Evolutionary conservation across 148 eudicot species (phyloP), one percentile per base, ranked within the genome.

Genomic region (Drosera capensis): DNA sequence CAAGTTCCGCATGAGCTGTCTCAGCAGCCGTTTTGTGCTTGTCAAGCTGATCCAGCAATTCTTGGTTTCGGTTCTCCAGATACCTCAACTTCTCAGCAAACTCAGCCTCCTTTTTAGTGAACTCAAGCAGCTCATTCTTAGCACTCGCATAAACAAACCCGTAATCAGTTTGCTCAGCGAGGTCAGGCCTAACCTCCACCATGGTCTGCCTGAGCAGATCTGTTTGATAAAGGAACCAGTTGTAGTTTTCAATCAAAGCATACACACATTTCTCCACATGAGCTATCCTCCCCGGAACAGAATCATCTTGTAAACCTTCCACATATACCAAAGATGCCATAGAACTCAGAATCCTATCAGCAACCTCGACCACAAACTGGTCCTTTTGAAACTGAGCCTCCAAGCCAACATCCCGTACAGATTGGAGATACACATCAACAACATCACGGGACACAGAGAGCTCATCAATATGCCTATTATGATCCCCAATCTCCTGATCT

Each of bases 241-340:
- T 81, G 48, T 84, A 75, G 55, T 78, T 81, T 55, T 79, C 93
- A 57, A 72, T 58, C 50, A 84, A 69, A 34, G 69, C 22, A 48
- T 52, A 71, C 56, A 68, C 64, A 31, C 64, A 59, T 45, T 60
- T 81, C 66, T 90, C 95, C 29, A 80, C 38, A 46, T 62, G 74
- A 40, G 77, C 74, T 40, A 84, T 62, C 55, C 69, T 90, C 16
- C 71, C 79, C 14, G 57, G 43, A 49, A 81, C 44, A 23, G 95
- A 75, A 22, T 49, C 57, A 55, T 78, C 79, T 29, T 40, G 20
- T 22, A 73, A 42, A 20, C 72, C 77, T 46, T 73, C 93, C 20
- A 70, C 80, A 70, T 52, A 62, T 45, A 68, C 67, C 9, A 64
- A 31, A 37, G 68, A 54, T 43, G 80, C 68, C 34, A 90, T 64